A percentile compares a stretch with the other conserved stretches of the same genome.
phyloP scores from a whole-genome alignment of 345 rosid genomes.

The Sisymbrium altissimum region DNA sequence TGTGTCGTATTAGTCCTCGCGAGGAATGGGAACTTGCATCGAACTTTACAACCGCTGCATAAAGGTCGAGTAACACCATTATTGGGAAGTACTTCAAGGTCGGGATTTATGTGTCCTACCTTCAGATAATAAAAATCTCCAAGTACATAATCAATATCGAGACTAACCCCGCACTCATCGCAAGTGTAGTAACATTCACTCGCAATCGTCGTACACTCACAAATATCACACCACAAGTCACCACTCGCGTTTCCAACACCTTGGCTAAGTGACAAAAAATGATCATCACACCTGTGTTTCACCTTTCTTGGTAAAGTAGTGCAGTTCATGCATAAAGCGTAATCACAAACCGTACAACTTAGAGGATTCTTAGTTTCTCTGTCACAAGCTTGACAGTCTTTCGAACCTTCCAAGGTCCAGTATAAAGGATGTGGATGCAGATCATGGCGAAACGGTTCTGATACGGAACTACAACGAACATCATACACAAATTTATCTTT shows the following conservation, averaged over 20 bases:
- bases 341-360: conserved; percentile 3
- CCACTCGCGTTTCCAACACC: neutral
- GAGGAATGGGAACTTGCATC: neutral
- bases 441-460: conserved; percentile 23
- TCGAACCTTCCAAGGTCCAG: neutral
- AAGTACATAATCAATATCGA: neutral
- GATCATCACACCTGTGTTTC: conserved; percentile 10
- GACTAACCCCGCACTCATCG: neutral
- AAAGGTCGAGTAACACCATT: neutral
- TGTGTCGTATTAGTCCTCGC: neutral
- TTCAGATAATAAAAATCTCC: neutral
- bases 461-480: neutral
- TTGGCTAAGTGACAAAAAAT: neutral
- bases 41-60: neutral
- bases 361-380: neutral
- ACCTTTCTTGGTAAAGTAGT: conserved; percentile 7
- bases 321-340: neutral
- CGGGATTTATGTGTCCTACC: neutral
- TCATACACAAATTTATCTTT: no score
- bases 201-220: neutral
- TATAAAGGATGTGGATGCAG: conserved; percentile 15
- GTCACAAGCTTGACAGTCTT: neutral
- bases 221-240: conserved; percentile 23
- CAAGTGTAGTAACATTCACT: neutral
- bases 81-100: neutral